Conservation (phyloP, 305 asterid genomes). For the Fraxinus baroniana region DNA sequence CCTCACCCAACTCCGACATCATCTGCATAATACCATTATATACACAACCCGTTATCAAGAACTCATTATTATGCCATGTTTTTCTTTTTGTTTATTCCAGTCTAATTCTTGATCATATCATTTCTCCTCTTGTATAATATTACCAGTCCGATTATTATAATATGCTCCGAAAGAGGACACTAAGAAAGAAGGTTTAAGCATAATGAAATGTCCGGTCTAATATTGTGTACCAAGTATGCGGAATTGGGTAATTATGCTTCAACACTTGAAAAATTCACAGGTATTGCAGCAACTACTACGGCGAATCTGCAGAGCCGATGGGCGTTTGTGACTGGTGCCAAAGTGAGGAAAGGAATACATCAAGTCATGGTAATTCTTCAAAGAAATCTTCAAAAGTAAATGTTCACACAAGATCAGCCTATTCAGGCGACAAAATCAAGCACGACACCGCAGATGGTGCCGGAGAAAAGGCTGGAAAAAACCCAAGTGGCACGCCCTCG, state of each 20-base stretch:
- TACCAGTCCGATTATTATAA: background rate
- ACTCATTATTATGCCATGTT: background rate
- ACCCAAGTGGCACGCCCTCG: slow-evolving; percentile 50
- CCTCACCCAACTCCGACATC: background rate
- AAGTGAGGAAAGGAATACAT: slow-evolving; percentile 47
- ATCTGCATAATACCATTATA: background rate
- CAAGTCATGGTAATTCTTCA: slow-evolving; percentile 35
- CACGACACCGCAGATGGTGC: slow-evolving; percentile 45
- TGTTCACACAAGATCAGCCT: slow-evolving; percentile 44
- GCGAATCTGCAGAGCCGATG: slow-evolving; percentile 53
- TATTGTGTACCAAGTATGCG: background rate
- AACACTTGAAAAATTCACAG: slow-evolving; percentile 28
- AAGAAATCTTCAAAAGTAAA: slow-evolving; percentile 37
- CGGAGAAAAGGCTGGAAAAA: slow-evolving; percentile 44
- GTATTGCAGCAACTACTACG: slow-evolving; percentile 82
- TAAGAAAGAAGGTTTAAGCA: background rate
- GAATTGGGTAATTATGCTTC: background rate
- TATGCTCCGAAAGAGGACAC: background rate
- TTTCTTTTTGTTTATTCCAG: background rate
- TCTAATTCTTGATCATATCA: slow-evolving; percentile 1
- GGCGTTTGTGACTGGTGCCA: slow-evolving; percentile 86
- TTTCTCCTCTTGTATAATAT: background rate
- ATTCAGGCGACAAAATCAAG: slow-evolving; percentile 67
- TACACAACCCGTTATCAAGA: background rate
- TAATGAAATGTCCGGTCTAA: background rate